These are phyloP conservation scores for grape (Vitis vinifera) DNA, from an alignment of 164 flowering plant genomes.

Conservation along the genomic window ASM3070453v1 NC_081809.1:6724001-6724500, in stretches of 20 bases:
- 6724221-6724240: too few species aligned
- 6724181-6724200: conserved; percentile 8
- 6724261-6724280: conserved; percentile 1
- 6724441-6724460: too few species aligned
- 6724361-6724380: neutral
- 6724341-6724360: conserved; percentile 1
- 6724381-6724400: conserved; percentile 4
- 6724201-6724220: neutral
- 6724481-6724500: too few species aligned
- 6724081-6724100: neutral
- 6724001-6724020: conserved; percentile 20
- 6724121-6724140: conserved; percentile 43
- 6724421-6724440: too few species aligned
- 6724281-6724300: conserved; percentile 14
- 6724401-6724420: neutral
- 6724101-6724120: conserved; percentile 10
- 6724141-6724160: conserved; percentile 63
- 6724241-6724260: neutral
- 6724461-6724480: too few species aligned
- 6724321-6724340: neutral
- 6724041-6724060: conserved; percentile 12
- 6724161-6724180: conserved; percentile 33
- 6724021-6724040: conserved; percentile 2
- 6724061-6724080: neutral
- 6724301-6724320: neutral